Conservation (phyloP, 306 rosid species). For the Trichosanthes truncata region DNA sequence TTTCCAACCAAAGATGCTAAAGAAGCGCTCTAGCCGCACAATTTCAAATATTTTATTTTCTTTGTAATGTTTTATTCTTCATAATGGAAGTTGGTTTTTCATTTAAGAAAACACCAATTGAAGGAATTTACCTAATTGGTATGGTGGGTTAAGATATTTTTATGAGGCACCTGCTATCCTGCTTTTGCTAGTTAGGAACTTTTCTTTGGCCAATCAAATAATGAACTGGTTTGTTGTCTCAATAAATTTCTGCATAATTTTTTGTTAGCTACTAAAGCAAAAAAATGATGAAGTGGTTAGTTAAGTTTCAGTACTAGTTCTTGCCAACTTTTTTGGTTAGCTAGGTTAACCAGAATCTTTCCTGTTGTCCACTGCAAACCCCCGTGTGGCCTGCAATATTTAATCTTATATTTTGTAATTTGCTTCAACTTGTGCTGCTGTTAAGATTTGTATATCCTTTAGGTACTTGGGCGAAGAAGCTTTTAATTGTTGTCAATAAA, state of each 20-base stretch:
- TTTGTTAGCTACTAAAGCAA: neutral
- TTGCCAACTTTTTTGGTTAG: neutral
- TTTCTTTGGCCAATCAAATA: neutral
- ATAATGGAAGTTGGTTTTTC: neutral
- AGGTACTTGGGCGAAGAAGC: constrained; percentile 71
- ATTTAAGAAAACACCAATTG: neutral
- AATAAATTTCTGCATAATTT: neutral
- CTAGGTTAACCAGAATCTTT: neutral
- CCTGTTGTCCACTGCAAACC: neutral
- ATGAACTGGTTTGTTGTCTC: neutral
- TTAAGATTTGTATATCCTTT: constrained; percentile 15
- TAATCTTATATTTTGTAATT: neutral
- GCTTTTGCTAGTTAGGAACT: neutral
- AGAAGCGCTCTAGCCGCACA: no score
- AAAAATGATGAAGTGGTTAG: neutral
- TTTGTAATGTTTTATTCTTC: neutral
- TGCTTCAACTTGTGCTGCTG: constrained; percentile 12
- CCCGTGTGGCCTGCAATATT: neutral
- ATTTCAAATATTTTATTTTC: neutral
- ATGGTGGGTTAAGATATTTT: neutral
- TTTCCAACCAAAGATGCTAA: no score
- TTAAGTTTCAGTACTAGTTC: neutral
- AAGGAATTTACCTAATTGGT: neutral
- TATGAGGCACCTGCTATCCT: neutral
- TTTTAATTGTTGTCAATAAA: constrained; percentile 42